These are phyloP conservation scores for Cercospora brassicicola DNA, from an alignment of 2,329 filamentous ascomycete genomes.

Conservation along the genomic window DNA sequence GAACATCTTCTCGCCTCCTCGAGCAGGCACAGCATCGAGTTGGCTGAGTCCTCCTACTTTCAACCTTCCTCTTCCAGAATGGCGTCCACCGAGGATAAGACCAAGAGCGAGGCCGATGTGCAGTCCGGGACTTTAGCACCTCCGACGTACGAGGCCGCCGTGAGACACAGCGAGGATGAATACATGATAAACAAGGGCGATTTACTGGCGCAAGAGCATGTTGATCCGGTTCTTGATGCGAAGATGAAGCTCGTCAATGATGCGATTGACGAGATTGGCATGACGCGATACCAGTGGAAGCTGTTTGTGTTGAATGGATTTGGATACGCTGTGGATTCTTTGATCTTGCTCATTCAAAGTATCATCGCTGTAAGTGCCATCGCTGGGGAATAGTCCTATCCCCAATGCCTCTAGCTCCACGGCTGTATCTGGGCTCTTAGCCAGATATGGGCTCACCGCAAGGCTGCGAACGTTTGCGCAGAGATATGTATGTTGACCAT, in stretches of 20 bases:
- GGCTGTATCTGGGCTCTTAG: not conserved
- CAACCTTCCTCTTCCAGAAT: conserved; percentile 7
- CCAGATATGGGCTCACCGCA: not conserved
- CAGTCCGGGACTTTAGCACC: not conserved
- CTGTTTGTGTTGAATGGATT: conserved; percentile 63
- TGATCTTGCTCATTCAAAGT: conserved; percentile 61
- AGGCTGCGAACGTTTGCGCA: conserved; percentile 11
- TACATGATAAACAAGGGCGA: conserved; percentile 46
- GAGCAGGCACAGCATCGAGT: conserved; percentile 22
- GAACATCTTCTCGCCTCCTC: conserved; percentile 19
- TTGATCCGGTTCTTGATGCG: conserved; percentile 62
- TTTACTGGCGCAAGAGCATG: conserved; percentile 57
- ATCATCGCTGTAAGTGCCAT: conserved; percentile 53
- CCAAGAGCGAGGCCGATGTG: conserved; percentile 11
- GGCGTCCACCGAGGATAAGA: conserved; percentile 24
- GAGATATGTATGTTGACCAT: not conserved
- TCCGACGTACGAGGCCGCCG: conserved; percentile 17
- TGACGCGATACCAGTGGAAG: conserved; percentile 58
- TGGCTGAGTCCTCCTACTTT: conserved; percentile 10
- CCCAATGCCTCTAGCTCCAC: not conserved
- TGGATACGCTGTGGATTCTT: conserved; percentile 60
- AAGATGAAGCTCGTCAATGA: conserved; percentile 72
- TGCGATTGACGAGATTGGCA: conserved; percentile 57
- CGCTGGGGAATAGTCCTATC: not conserved
- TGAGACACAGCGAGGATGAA: conserved; percentile 20